Base-by-base conservation (phyloP, 2,329 filamentous ascomycete species). In the Ascosphaera apis region DNA sequence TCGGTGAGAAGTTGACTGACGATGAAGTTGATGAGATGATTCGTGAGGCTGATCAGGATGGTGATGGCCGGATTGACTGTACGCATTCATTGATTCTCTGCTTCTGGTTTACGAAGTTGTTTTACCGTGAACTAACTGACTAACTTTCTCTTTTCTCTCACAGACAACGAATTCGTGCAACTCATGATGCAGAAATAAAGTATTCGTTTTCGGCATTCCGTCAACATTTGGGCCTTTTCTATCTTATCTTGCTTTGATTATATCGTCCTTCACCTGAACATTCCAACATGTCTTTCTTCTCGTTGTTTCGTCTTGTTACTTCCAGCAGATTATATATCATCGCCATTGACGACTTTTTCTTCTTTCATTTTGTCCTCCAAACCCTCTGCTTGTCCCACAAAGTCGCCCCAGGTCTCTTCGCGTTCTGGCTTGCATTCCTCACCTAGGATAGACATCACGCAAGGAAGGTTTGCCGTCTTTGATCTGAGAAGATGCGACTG, bases 181-280 rank as follows among this genome's bases (percentile, higher is more conserved):
- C 74, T 88, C 54, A 88, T 88, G 80, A 86, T 88, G 80, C 80
- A 88, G 69, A 86, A 86, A 67, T 86, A 80, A 66, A 56, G n/a
- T n/a, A n/a, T n/a, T n/a, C n/a, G n/a, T n/a, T n/a, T n/a, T n/a
- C n/a, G n/a, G n/a, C n/a, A n/a, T n/a, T n/a, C n/a, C n/a, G n/a
- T n/a, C n/a, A n/a, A n/a, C n/a, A n/a, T n/a, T n/a, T n/a, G n/a
- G n/a, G n/a, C n/a, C n/a, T n/a, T n/a, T n/a, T n/a, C n/a, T n/a
- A n/a, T n/a, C n/a, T n/a, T n/a, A n/a, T n/a, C n/a, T n/a, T n/a
- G n/a, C n/a, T n/a, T n/a, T n/a, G n/a, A n/a, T n/a, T n/a, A n/a
- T n/a, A n/a, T n/a, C n/a, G n/a, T n/a, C n/a, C n/a, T n/a, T n/a
- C n/a, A n/a, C n/a, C n/a, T n/a, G n/a, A n/a, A n/a, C n/a, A n/a